These are phyloP conservation scores for Leccinellum albellum DNA, from an alignment of 768 basidiomycete species.

Conservation along the genomic window DNA sequence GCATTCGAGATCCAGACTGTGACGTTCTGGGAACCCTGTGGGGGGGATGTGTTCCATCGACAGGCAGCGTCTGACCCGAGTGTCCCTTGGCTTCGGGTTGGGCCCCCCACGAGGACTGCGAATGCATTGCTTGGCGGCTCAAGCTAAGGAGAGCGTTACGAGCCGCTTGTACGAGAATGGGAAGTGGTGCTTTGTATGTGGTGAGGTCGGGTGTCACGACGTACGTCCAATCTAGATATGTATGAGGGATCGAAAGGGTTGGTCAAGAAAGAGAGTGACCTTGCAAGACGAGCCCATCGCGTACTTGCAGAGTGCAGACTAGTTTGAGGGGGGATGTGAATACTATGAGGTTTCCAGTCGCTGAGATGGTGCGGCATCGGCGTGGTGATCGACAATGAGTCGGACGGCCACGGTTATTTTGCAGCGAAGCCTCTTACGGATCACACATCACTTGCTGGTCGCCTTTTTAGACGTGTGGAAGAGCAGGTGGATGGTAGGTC, in stretches of 20 bases:
- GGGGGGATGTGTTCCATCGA: neutral
- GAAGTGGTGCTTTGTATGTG: constrained; percentile 24
- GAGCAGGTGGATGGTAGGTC: constrained; percentile 13
- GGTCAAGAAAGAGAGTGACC: constrained; percentile 10
- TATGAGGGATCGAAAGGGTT: neutral
- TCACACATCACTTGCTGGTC: constrained; percentile 22
- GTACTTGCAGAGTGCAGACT: neutral
- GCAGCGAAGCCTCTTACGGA: constrained; percentile 20
- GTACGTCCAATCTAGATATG: constrained; percentile 26
- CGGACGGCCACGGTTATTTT: constrained; percentile 16
- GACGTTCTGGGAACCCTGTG: neutral
- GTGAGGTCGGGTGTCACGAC: constrained; percentile 23
- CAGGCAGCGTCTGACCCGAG: neutral
- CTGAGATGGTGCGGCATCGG: too few species aligned
- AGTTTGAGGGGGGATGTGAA: constrained; percentile 6
- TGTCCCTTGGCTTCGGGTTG: neutral
- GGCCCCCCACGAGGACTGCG: constrained; percentile 16
- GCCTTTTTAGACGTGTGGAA: constrained; percentile 23
- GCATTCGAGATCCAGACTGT: neutral
- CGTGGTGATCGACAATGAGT: constrained; percentile 17
- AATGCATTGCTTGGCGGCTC: constrained; percentile 1
- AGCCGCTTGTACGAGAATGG: constrained; percentile 20
- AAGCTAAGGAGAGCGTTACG: constrained; percentile 20
- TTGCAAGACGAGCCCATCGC: constrained; percentile 10
- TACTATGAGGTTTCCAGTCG: too few species aligned